Percentiles rank a stretch among this genome's conserved stretches.
Conservation (phyloP, 1,284 basidiomycete genomes). For the Entoloma clypeatum region DNA sequence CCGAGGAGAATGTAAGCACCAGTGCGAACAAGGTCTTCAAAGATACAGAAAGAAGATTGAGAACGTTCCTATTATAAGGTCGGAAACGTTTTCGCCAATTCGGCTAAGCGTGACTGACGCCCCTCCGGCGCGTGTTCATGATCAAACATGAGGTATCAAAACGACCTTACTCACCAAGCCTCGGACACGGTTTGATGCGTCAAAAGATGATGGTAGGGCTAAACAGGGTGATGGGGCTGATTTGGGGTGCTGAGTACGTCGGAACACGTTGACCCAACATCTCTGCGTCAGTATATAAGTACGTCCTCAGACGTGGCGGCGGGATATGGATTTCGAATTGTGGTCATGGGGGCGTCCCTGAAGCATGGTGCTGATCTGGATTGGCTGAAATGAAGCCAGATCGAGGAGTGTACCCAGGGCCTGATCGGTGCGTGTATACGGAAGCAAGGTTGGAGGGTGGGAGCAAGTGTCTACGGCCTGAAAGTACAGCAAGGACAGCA, state of each 20-base stretch:
- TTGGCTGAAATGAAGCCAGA: no score
- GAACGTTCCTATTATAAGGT: slow-evolving; percentile 23
- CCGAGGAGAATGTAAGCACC: slow-evolving; percentile 32
- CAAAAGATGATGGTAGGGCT: slow-evolving; percentile 15
- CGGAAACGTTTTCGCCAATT: slow-evolving; percentile 20
- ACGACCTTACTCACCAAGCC: slow-evolving; percentile 21
- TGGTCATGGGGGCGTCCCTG: no score
- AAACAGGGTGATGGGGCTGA: slow-evolving; percentile 5
- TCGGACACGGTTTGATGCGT: slow-evolving; percentile 22
- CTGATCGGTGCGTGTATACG: no score
- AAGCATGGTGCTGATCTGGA: no score
- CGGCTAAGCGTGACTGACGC: slow-evolving; percentile 46
- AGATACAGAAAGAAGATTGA: slow-evolving; percentile 28
- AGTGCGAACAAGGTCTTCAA: slow-evolving; percentile 39
- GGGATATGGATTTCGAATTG: no score
- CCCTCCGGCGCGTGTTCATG: slow-evolving; percentile 53
- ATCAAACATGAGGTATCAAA: slow-evolving; percentile 55
- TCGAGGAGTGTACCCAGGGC: no score
- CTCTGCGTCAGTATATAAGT: no score
- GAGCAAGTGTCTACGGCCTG: no score
- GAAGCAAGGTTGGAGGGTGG: no score
- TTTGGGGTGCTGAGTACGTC: slow-evolving; percentile 7
- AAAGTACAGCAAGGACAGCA: no score
- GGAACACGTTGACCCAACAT: slow-evolving; percentile 4
- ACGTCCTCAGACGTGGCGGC: no score